Conservation (phyloP, 2,329 filamentous ascomycete species). For the Penicillium sp. region DNA sequence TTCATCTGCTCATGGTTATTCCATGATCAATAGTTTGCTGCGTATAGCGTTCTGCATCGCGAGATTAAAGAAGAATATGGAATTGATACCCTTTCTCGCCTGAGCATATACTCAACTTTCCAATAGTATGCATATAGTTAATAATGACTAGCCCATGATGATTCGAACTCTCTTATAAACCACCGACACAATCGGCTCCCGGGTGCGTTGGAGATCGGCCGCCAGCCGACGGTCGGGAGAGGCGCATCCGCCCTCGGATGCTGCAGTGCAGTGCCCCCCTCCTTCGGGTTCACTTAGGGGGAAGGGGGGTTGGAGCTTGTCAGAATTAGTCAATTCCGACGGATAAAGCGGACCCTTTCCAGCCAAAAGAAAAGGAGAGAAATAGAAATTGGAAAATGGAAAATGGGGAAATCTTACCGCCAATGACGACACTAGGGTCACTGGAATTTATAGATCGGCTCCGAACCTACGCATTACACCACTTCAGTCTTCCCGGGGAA, state of each 20-base stretch:
- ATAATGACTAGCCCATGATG: no score
- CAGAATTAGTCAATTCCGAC: constrained; percentile 11
- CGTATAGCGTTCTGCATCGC: not conserved
- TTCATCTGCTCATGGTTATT: not conserved
- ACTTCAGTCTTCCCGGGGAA: constrained; percentile 1
- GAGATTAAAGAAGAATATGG: not conserved
- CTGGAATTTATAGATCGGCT: constrained; percentile 11
- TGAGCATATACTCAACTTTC: not conserved
- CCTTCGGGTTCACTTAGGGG: constrained; percentile 7
- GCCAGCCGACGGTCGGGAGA: constrained; percentile 5
- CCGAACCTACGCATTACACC: not conserved
- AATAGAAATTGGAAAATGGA: not conserved
- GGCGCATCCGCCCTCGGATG: constrained; percentile 8
- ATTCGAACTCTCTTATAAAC: not conserved
- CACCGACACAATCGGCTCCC: not conserved
- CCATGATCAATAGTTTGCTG: not conserved
- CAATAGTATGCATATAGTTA: not conserved
- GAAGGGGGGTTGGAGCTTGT: not conserved
- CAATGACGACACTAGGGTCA: constrained; percentile 16
- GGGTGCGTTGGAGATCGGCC: not conserved
- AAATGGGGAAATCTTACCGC: not conserved
- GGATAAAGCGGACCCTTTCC: not conserved
- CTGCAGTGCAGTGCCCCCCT: constrained; percentile 5
- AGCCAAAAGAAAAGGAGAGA: not conserved
- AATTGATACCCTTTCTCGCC: not conserved